Evolutionary conservation across 306 rosid genomes (phyloP).

Genomic region (Sesbania bispinosa): DNA sequence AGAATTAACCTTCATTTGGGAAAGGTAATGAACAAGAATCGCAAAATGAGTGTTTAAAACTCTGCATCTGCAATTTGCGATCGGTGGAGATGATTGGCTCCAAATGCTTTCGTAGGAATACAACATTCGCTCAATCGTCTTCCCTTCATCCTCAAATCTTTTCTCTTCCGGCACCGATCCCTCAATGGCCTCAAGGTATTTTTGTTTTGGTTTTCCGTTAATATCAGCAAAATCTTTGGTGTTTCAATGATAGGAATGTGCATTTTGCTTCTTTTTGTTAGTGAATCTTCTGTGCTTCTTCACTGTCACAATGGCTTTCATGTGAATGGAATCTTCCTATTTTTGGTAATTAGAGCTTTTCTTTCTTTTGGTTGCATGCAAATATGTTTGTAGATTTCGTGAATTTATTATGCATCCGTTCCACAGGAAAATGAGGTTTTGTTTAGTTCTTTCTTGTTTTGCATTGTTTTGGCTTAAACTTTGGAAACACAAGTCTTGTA

Average conservation of each 20-base stretch:
- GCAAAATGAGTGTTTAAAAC: not conserved
- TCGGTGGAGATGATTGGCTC: slow-evolving; percentile 35
- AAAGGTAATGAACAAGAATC: too few relatives aligned
- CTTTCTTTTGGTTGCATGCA: not conserved
- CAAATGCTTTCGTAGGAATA: slow-evolving; percentile 42
- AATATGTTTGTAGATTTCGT: not conserved
- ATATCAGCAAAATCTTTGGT: not conserved
- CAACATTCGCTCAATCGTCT: slow-evolving; percentile 18
- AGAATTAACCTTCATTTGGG: too few relatives aligned
- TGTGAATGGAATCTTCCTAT: not conserved
- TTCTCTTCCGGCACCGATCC: slow-evolving; percentile 60
- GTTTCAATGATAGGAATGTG: not conserved
- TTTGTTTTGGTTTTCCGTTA: not conserved
- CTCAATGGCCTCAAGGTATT: slow-evolving; percentile 77
- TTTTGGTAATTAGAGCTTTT: not conserved
- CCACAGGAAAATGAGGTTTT: not conserved
- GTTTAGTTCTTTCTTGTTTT: not conserved
- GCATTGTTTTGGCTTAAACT: not conserved
- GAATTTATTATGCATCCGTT: not conserved
- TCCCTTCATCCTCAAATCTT: slow-evolving; percentile 36
- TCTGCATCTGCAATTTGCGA: not conserved
- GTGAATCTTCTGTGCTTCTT: not conserved
- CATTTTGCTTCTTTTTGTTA: not conserved
- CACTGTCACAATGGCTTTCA: not conserved
- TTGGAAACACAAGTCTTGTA: not conserved